phyloP scores from a whole-genome alignment of 192 early-diverging fungal genomes.

The Blastocladiella britannica region DNA sequence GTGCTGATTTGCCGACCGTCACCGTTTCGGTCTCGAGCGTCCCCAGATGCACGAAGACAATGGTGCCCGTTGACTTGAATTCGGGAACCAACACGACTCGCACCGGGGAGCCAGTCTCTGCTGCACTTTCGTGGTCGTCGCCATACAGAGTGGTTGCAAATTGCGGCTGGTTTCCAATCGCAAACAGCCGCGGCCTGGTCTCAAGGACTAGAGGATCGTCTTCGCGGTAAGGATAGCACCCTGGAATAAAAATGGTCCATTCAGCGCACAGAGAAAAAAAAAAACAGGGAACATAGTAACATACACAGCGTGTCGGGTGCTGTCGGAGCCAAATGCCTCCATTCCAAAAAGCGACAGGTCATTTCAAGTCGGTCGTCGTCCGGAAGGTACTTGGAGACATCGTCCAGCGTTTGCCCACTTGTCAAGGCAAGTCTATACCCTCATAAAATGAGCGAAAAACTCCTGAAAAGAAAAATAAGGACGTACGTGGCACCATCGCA shows the following conservation, averaged over 20 bases:
- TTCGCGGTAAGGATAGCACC: slow-evolving; percentile 78
- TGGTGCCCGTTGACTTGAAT: slow-evolving; percentile 39
- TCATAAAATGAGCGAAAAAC: not conserved
- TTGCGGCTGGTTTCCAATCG: slow-evolving; percentile 65
- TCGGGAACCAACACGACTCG: slow-evolving; percentile 56
- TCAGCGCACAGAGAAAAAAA: slow-evolving; percentile 4
- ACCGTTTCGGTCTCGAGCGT: slow-evolving; percentile 44
- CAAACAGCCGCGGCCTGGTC: slow-evolving; percentile 59
- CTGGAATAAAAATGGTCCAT: slow-evolving; percentile 17
- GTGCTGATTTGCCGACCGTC: no score
- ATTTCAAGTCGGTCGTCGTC: slow-evolving; percentile 39
- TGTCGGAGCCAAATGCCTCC: slow-evolving; percentile 78
- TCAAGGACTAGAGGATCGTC: slow-evolving; percentile 70
- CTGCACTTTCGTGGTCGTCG: slow-evolving; percentile 13
- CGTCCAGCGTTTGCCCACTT: slow-evolving; percentile 75
- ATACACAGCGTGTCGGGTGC: slow-evolving; percentile 86
- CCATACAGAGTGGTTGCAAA: slow-evolving; percentile 34
- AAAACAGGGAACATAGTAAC: slow-evolving; percentile 4
- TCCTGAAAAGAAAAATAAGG: slow-evolving; percentile 3
- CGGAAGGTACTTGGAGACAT: slow-evolving; percentile 48
- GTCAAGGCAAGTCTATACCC: slow-evolving; percentile 44
- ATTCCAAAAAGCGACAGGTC: slow-evolving; percentile 46
- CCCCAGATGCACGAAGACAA: slow-evolving; percentile 61
- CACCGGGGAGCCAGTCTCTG: not conserved
- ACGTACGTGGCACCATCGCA: slow-evolving; percentile 42